phyloP scores from a whole-genome alignment of 2,329 filamentous ascomycete species.

The Harringtonia lauricola region DNA sequence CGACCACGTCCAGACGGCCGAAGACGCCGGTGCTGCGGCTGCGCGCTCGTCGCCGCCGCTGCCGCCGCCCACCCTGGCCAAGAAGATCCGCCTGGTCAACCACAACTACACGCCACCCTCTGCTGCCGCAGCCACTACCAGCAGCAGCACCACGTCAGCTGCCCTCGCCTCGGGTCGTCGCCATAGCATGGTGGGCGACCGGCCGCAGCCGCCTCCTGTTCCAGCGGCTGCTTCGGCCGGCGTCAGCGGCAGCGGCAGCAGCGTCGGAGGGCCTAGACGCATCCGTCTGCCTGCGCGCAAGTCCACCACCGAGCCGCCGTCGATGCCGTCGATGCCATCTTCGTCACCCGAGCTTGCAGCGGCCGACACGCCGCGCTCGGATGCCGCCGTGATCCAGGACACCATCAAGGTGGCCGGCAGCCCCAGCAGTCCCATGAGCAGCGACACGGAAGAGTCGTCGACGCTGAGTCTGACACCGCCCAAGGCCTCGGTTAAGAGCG shows the following conservation, averaged over 20 bases:
- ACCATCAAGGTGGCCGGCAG: conserved; percentile 45
- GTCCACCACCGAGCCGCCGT: not conserved
- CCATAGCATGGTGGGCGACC: too few relatives aligned
- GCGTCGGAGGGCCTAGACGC: too few relatives aligned
- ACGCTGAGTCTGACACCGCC: conserved; percentile 9
- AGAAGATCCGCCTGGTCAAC: conserved; percentile 24
- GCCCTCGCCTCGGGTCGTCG: not conserved
- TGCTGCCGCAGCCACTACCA: not conserved
- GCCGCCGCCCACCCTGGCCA: conserved; percentile 18
- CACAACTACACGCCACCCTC: not conserved
- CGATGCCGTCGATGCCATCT: not conserved
- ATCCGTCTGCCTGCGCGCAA: not conserved
- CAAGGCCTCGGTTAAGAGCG: not conserved
- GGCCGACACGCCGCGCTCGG: conserved; percentile 14
- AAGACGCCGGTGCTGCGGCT: conserved; percentile 12
- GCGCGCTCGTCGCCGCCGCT: conserved; percentile 8
- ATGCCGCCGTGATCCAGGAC: conserved; percentile 42
- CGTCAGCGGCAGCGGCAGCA: too few relatives aligned
- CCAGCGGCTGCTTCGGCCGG: too few relatives aligned
- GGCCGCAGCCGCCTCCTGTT: too few relatives aligned
- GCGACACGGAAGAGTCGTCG: conserved; percentile 19
- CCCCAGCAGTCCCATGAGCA: conserved; percentile 22
- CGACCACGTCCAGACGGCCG: conserved; percentile 14
- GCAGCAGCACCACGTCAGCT: not conserved
- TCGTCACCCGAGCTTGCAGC: not conserved